Evolutionary conservation across 495 filamentous ascomycete species (phyloP), one percentile per base, ranked within the genome.

Genomic region (Staphylotrichum tortipilum): DNA sequence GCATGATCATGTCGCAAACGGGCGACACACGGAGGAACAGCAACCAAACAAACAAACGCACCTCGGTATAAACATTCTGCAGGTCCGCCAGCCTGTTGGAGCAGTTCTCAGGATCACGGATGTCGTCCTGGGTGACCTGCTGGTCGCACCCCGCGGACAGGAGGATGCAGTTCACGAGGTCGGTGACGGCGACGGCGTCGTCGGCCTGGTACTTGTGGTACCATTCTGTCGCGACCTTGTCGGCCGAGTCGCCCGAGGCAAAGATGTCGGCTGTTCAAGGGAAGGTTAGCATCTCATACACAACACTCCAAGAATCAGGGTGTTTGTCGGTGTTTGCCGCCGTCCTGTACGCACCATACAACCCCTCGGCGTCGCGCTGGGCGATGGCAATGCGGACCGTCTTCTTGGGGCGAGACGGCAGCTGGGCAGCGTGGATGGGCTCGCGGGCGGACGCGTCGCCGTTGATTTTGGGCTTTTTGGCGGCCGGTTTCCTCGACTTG

Each of bases 131-230:
- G 10, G 80, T 81, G 21, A 97, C 77, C 47, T 82, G 74, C 23
- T 84, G 68, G 21, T 86, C 75, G 57, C 89, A 89, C 24, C 92
- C 92, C 30, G 89, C 80, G 45, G 84, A 84, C 60, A 82, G 79
- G 4, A 98, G 71, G 18, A 95, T 81, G 57, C 94, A 89, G 62
- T 94, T 97, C 47, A 98, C 77, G 53, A 98, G 67, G 33, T 94
- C 87, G 10, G 81, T 79, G 64, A 95, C 76, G 6, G 88, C 86
- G 26, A 70, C 69, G 2, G 77, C 63, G 43, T 83, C 78, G 56
- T 91, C 67, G 28, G 77, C 70, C 44, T 84, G 73, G 70, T 91
- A 97, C 56, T 75, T 74, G 26, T 75, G 68, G 43, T 89, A 75
- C 91, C 90, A 97, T 37, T 83, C 75, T 15, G 81, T 78, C 5